Conservation (phyloP, 2,329 filamentous ascomycete species). For the Rhynchosporium agropyri region DNA sequence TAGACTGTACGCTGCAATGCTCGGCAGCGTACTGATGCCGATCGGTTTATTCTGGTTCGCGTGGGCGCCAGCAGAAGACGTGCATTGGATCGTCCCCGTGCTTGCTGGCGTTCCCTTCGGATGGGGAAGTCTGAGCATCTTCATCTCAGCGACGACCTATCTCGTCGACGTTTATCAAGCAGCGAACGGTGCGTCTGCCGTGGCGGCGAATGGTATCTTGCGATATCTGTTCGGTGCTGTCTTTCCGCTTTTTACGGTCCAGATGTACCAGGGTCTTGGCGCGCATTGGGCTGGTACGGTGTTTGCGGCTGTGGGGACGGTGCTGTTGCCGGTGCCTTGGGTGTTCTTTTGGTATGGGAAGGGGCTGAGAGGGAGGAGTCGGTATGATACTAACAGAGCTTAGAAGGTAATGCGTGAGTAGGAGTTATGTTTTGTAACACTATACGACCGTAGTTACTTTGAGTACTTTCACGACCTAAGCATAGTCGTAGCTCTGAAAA, state of each 20-base stretch:
- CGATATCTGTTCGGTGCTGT: constrained; percentile 36
- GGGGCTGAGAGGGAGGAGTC: constrained; percentile 42
- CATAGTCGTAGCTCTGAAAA: too few species aligned
- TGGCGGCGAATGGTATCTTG: constrained; percentile 39
- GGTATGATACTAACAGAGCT: constrained; percentile 30
- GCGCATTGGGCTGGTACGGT: constrained; percentile 49
- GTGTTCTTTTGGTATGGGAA: constrained; percentile 47
- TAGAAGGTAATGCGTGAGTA: background rate
- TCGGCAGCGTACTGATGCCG: constrained; percentile 42
- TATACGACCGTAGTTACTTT: too few species aligned
- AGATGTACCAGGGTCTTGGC: constrained; percentile 49
- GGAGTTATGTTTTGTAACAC: background rate
- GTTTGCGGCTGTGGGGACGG: constrained; percentile 47
- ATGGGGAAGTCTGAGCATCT: constrained; percentile 61
- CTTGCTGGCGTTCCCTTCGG: constrained; percentile 49
- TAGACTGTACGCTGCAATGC: constrained; percentile 60
- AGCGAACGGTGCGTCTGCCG: constrained; percentile 33
- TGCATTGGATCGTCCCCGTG: constrained; percentile 40
- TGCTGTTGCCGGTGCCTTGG: constrained; percentile 50
- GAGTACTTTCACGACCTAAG: too few species aligned
- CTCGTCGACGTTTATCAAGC: constrained; percentile 37
- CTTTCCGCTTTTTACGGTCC: constrained; percentile 46
- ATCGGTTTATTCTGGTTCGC: constrained; percentile 45
- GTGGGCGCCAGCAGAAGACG: constrained; percentile 32
- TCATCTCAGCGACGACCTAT: constrained; percentile 43